phyloP scores from a whole-genome alignment of 2,329 filamentous ascomycete genomes.

The Xylariales sp. region DNA sequence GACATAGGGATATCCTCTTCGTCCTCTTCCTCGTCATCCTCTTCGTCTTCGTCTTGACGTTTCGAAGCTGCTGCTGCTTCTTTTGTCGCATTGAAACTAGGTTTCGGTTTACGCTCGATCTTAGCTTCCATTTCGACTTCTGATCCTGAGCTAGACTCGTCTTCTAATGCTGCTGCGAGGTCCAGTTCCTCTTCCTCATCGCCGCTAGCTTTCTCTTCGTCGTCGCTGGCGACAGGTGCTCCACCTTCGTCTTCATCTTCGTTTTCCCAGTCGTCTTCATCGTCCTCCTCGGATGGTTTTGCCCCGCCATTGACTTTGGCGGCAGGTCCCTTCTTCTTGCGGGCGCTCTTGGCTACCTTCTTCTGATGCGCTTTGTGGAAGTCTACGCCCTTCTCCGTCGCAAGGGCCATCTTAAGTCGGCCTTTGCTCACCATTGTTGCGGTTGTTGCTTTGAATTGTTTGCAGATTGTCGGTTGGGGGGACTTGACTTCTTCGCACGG shows the following conservation, averaged over 20 bases:
- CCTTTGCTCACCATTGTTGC: constrained; percentile 25
- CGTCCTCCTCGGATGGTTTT: constrained; percentile 17
- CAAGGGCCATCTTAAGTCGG: constrained; percentile 36
- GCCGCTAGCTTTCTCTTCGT: constrained; percentile 21
- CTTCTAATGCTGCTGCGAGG: constrained; percentile 54
- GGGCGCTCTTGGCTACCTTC: constrained; percentile 11
- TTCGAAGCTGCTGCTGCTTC: constrained; percentile 34
- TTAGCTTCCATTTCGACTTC: constrained; percentile 75
- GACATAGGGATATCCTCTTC: constrained; percentile 88
- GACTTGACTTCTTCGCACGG: constrained; percentile 1
- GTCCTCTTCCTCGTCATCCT: constrained; percentile 65
- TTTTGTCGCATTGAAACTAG: constrained; percentile 35
- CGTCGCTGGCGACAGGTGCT: constrained; percentile 20
- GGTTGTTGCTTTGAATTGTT: too few species aligned
- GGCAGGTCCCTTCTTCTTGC: constrained; percentile 19
- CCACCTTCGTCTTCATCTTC: constrained; percentile 14
- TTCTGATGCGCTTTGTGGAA: constrained; percentile 25
- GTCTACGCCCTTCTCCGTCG: constrained; percentile 31
- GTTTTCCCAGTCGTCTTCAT: constrained; percentile 21
- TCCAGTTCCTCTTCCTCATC: constrained; percentile 29
- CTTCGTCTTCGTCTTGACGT: constrained; percentile 45
- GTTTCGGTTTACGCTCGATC: constrained; percentile 49
- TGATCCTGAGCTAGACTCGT: constrained; percentile 62
- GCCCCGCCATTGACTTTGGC: constrained; percentile 17
- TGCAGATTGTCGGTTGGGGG: too few species aligned